Evolutionary conservation across 1,139 yeast species (phyloP), one percentile per base, ranked within the genome.

Genomic region (Yamadazyma sp.): DNA sequence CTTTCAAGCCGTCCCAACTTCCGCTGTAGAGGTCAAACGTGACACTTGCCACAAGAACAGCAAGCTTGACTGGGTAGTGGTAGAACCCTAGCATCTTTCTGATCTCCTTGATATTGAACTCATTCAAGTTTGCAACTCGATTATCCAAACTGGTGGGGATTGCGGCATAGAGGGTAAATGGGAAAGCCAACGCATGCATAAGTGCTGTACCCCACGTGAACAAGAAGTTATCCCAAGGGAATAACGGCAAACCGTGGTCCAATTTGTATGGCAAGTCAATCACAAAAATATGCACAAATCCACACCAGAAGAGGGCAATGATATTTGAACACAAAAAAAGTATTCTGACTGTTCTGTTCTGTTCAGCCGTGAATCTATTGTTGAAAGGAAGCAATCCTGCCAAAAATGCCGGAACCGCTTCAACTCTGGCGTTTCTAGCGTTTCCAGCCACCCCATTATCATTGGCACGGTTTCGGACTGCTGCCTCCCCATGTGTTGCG

Each of bases 251-350:
- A 17, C 51, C 34, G 13, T 5, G 30, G 29, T 31, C 30, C 37
- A 9, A 43, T 15, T 50, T 45, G 6, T 53, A 39, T 9, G 67
- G 64, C 10, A 54, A 39, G 37, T 61, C 65, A 21, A 63, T 48
- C 31, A 59, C 58, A 27, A 52, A 43, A 13, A 49, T 47, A 39
- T 64, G 70, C 7, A 66, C 67, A 62, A 17, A 37, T 6, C 23
- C 22, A 24, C n/a, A 23, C 33, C 34, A 40, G 23, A 24, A 16
- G 11, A 31, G 29, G 12, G 39, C 39, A 34, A 54, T 45, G 6
- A 45, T 22, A 16, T 33, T 33, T 6, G 30, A 24, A 6, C n/a
- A 11, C 13, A 27, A 17, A 4, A 27, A 6, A 15, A 33, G 13
- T 10, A n/a, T 7, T 20, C 13, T 33, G 12, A 27, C 11, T 3